Evolutionary conservation across 495 filamentous ascomycete species (phyloP), one percentile per base, ranked within the genome.

Genomic region (Penicillium lagena): DNA sequence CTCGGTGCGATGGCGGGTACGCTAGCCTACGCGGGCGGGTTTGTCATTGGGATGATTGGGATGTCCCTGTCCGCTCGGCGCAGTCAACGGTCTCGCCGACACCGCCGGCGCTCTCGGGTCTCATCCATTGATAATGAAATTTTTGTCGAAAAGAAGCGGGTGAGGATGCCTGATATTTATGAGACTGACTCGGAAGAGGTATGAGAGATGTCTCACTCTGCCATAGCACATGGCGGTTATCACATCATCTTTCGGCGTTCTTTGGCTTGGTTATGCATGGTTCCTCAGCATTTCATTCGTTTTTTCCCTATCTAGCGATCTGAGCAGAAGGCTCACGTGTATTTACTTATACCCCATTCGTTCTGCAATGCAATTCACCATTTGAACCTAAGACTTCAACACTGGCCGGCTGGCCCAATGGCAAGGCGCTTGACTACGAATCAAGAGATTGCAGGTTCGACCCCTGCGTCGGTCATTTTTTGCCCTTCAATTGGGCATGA

Each of bases 391-490:
- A 22, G 4, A 22, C 22, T 22, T 22, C 22, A 22, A 22, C 22
- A 4, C 6, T 22, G 55, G 44, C 55, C 57, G 46, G 60, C 60
- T 77, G 68, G 72, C 71, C 68, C 70, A 78, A 78, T 78, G 75
- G 75, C 68, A 78, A 78, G 75, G 73, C 73, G 73, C 71, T 78
- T 78, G 75, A 78, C 75, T 79, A 79, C 75, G 75, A 34, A 78
- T 78, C 75, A 78, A 77, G 71, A 77, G 75, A 78, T 78, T 77
- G 67, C 67, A 71, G 66, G 67, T 59, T 63, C 56, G 58, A 66
- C 51, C 59, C 63, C 67, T 63, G 66, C 66, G 60, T 70, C 62
- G 63, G 67, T 69, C 66, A 67, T 10, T 34, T 11, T 34, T 34
- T 34, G 9, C n/a, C 10, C 32, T 34, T 34, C n/a, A 3, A 4